Evolutionary conservation across 2,329 filamentous ascomycete species (phyloP), one percentile per base, ranked within the genome.

Genomic region (Pyricularia sp.): DNA sequence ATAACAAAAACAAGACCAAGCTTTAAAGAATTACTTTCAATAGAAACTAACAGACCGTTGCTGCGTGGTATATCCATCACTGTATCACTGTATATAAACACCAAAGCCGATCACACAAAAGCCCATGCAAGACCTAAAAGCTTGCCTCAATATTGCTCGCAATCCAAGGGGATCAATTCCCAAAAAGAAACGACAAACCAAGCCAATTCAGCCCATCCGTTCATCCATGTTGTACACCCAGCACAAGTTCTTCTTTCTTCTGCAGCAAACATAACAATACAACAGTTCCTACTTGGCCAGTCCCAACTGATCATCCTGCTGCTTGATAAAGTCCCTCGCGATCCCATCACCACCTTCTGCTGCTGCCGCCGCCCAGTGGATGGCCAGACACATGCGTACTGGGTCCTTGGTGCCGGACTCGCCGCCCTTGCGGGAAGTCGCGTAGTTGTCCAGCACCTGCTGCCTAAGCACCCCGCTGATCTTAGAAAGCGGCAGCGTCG

Each of bases 321-420:
- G 92, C 72, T 90, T 86, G 78, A 97, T 81, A 79, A 94, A 94
- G 77, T 90, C 91, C 76, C 88, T 90, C 25, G 94, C 94, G 73
- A 97, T 82, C 75, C 91, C 87, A 77, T 98, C 94, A 0, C 93
- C 93, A n/a, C 93, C 93, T 68, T 86, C 86, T 73, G 92, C 91
- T 55, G 92, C 93, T 72, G 92, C 84, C 80, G 94, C 92, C 93
- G 98, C 97, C 94, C 94, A 98, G 82, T 98, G 94, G 79, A 96
- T 89, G 11, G 94, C 94, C 69, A 97, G 88, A 75, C 94, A 97
- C 92, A 98, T 95, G 61, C 93, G 88, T 68, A 90, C 90, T 1
- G 92, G 92, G 77, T 97, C 93, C 70, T 90, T 93, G 72, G 92
- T 78, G 50, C 86, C 83, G 70, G 86, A 80, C 77, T 6, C 75